Base-by-base conservation (phyloP, 805 yeast species). In the Starmerella khaoyaiensis region DNA sequence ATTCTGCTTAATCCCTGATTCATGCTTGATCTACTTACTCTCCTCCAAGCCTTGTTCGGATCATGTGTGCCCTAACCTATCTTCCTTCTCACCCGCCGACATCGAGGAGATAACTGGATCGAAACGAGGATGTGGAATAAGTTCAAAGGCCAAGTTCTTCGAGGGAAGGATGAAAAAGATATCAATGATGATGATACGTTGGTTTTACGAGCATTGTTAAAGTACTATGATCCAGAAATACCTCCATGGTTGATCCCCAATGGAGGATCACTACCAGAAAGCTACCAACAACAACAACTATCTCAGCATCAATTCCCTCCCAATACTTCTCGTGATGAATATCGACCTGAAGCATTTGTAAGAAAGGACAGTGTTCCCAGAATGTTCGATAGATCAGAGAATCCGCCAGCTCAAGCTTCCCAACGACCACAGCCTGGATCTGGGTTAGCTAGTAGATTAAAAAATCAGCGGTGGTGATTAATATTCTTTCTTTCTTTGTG, bases 1-100 rank as follows among this genome's bases (percentile, higher is more conserved):
- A 76, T 72, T 50, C 72, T 73, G 43, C 73, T 79, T 3, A 74
- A 53, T 14, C 33, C 25, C 24, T 38, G 37, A 3, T 27, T 31
- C 41, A 33, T 38, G n/a, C n/a, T n/a, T n/a, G n/a, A n/a, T n/a
- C n/a, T n/a, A n/a, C n/a, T n/a, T n/a, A n/a, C n/a, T n/a, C n/a
- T n/a, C n/a, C n/a, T n/a, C n/a, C n/a, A n/a, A n/a, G n/a, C n/a
- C n/a, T n/a, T n/a, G n/a, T n/a, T n/a, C n/a, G n/a, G n/a, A n/a
- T n/a, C n/a, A n/a, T n/a, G n/a, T n/a, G n/a, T n/a, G n/a, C n/a
- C n/a, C n/a, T n/a, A n/a, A n/a, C n/a, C n/a, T n/a, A n/a, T n/a
- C n/a, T n/a, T n/a, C n/a, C n/a, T n/a, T n/a, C n/a, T n/a, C n/a
- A n/a, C n/a, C n/a, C n/a, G n/a, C n/a, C n/a, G n/a, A n/a, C n/a